phyloP scores from a whole-genome alignment of 768 basidiomycete genomes.

The Lactarius sp. region DNA sequence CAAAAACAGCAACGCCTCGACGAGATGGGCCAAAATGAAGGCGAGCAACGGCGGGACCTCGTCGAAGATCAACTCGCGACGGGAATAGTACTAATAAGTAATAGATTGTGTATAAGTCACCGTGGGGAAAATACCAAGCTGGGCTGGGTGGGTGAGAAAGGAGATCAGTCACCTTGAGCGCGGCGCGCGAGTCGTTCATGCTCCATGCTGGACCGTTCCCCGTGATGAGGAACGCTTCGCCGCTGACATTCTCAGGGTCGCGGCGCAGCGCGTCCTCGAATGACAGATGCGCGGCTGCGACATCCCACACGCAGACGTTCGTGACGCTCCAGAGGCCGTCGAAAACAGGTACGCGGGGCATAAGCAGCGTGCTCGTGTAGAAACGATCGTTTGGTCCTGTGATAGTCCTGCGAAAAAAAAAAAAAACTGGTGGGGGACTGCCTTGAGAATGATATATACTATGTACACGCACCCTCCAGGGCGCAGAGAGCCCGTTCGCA shows the following conservation, averaged over 20 bases:
- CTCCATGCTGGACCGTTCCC: conserved; percentile 34
- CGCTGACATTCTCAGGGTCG: conserved; percentile 29
- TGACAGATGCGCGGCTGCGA: conserved; percentile 34
- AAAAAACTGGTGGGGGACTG: background rate
- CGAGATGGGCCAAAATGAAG: conserved; percentile 32
- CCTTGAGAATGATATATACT: too few species aligned
- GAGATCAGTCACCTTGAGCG: conserved; percentile 31
- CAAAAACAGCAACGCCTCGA: conserved; percentile 32
- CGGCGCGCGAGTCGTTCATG: conserved; percentile 30
- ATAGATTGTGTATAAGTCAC: background rate
- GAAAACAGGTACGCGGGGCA: conserved; percentile 33
- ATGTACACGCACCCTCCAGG: conserved; percentile 32
- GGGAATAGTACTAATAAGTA: conserved; percentile 30
- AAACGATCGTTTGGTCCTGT: conserved; percentile 35
- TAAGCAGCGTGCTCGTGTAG: conserved; percentile 32
- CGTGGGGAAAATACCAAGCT: background rate
- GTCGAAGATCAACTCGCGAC: conserved; percentile 30
- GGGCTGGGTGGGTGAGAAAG: background rate
- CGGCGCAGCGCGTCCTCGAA: conserved; percentile 32
- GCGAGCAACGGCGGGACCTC: conserved; percentile 32
- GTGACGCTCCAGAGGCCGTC: conserved; percentile 33
- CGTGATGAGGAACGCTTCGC: conserved; percentile 36
- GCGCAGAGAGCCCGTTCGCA: conserved; percentile 41
- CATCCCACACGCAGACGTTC: conserved; percentile 36
- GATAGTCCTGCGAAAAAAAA: conserved; percentile 29